Percentiles rank a stretch among this genome's conserved stretches.
phyloP scores from a whole-genome alignment of 2,329 filamentous ascomycete species.

The Ophiocordyceps camponoti-leonardi region DNA sequence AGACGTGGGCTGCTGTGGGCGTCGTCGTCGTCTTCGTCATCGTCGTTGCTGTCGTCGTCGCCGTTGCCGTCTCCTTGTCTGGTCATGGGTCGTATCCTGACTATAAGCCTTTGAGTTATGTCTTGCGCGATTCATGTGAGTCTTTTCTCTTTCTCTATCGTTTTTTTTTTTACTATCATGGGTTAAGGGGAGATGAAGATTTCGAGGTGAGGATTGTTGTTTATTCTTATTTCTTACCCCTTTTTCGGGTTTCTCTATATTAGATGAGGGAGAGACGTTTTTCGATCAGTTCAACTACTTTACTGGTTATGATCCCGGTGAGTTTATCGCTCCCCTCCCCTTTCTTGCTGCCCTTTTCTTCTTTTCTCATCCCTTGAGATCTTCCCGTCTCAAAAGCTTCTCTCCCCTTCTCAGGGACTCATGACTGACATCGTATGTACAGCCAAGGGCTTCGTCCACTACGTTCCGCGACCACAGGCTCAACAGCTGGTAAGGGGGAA shows the following conservation, averaged over 20 bases:
- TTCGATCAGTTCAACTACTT: constrained; percentile 40
- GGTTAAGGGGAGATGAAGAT: no score
- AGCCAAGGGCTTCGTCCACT: constrained; percentile 35
- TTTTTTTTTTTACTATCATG: no score
- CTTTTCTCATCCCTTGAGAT: no score
- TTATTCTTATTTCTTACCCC: no score
- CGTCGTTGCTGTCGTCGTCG: constrained; percentile 23
- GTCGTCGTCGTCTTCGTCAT: constrained; percentile 29
- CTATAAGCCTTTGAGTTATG: constrained; percentile 29
- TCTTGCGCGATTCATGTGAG: constrained; percentile 31
- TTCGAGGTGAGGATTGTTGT: no score
- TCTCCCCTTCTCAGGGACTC: not conserved
- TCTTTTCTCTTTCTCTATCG: not conserved
- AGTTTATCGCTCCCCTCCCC: constrained; percentile 1
- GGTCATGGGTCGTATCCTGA: constrained; percentile 27
- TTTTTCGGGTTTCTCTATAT: no score
- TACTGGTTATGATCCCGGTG: constrained; percentile 29
- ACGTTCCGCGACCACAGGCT: constrained; percentile 27
- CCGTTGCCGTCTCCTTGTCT: constrained; percentile 22
- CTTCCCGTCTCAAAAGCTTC: not conserved
- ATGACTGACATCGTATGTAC: no score
- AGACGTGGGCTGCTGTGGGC: constrained; percentile 25
- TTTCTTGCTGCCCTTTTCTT: no score
- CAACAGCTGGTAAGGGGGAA: constrained; percentile 20
- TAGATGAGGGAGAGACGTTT: constrained; percentile 31